Percentiles rank a stretch among this genome's conserved stretches.
These are phyloP conservation scores for Dendrothele bispora DNA, from an alignment of 768 basidiomycete species.

Conservation along the genomic window DNA sequence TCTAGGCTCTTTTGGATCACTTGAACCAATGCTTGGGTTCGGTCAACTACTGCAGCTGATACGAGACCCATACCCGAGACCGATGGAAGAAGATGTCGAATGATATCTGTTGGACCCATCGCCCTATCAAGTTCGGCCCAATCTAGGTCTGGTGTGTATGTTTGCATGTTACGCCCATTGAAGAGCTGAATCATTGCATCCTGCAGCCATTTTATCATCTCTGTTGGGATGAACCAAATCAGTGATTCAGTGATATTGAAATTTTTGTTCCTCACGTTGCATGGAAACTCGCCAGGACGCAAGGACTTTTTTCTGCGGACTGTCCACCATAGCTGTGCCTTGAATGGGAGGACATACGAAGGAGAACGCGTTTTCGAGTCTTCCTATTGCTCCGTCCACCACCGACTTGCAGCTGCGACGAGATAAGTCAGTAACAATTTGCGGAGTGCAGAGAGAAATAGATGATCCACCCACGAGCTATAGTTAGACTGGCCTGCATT, in stretches of 20 bases:
- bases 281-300: constrained; percentile 14
- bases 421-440: neutral
- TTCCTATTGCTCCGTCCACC: constrained; percentile 23
- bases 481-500: constrained; percentile 39
- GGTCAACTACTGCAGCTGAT: neutral
- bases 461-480: constrained; percentile 22
- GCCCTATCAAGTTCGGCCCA: constrained; percentile 24
- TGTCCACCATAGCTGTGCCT: constrained; percentile 19
- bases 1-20: constrained; percentile 23
- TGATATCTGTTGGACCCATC: constrained; percentile 19
- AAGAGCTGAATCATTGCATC: constrained; percentile 30
- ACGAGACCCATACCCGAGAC: neutral
- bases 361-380: constrained; percentile 29
- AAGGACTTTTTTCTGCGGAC: constrained; percentile 8
- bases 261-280: neutral
- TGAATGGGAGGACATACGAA: constrained; percentile 30
- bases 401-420: constrained; percentile 31
- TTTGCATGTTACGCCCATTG: constrained; percentile 16
- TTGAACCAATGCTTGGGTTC: constrained; percentile 11
- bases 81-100: constrained; percentile 14
- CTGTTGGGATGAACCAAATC: constrained; percentile 4
- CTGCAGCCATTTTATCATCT: constrained; percentile 29
- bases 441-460: neutral
- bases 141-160: constrained; percentile 34
- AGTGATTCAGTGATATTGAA: too few species aligned